Conservation (phyloP, 768 basidiomycete genomes). For the Boletus barrowsii region DNA sequence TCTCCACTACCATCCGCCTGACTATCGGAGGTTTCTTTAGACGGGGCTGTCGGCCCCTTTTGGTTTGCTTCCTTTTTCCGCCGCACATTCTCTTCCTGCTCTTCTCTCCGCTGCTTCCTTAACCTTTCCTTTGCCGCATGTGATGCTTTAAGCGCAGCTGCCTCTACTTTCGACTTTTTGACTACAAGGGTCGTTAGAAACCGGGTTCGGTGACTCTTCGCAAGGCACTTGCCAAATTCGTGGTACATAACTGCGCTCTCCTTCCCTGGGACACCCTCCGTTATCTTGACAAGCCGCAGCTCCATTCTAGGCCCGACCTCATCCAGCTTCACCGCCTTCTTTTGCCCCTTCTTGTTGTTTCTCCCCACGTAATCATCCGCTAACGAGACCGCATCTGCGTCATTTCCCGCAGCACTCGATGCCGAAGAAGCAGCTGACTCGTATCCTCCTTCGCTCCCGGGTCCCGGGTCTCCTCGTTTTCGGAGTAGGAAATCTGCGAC, state of each 20-base stretch:
- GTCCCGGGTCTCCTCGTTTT: constrained; percentile 57
- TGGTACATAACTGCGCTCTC: constrained; percentile 94
- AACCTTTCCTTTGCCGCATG: constrained; percentile 77
- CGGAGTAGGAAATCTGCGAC: constrained; percentile 92
- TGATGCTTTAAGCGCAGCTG: constrained; percentile 60
- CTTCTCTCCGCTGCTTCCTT: constrained; percentile 74
- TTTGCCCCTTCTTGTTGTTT: constrained; percentile 89
- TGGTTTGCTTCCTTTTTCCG: constrained; percentile 61
- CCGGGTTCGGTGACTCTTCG: background rate
- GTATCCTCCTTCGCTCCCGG: constrained; percentile 60
- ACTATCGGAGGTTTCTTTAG: constrained; percentile 36
- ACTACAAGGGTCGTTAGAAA: constrained; percentile 46
- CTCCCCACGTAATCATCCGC: constrained; percentile 94
- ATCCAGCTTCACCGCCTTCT: constrained; percentile 86
- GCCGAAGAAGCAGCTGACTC: constrained; percentile 80
- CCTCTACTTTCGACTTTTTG: constrained; percentile 83
- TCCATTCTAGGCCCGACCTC: constrained; percentile 98
- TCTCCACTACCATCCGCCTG: constrained; percentile 43
- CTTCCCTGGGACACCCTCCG: constrained; percentile 90
- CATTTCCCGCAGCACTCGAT: constrained; percentile 82
- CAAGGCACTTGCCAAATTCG: constrained; percentile 69
- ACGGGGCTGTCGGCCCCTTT: constrained; percentile 23
- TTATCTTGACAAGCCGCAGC: constrained; percentile 86
- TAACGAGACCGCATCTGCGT: constrained; percentile 73
- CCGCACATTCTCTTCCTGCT: constrained; percentile 89